A percentile compares a stretch with the other conserved stretches of the same genome.
These are phyloP conservation scores for Aspergillus cavernicola DNA, from an alignment of 495 filamentous ascomycete genomes.

Conservation along the genomic window DNA sequence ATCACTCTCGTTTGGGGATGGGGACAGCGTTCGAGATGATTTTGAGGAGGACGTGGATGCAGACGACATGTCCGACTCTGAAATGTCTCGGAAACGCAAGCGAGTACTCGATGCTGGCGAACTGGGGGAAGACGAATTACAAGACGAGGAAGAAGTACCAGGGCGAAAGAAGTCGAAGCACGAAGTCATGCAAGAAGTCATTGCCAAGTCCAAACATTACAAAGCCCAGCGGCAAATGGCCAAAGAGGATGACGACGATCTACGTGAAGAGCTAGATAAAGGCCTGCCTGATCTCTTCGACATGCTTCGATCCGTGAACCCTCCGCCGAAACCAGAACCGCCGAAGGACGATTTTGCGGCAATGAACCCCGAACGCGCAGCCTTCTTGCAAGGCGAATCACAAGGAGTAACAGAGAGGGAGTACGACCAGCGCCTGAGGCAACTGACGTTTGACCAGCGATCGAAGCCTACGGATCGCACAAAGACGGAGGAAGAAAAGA, in stretches of 20 bases:
- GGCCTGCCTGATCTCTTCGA: constrained; percentile 75
- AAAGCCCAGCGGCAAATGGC: constrained; percentile 88
- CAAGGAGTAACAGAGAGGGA: constrained; percentile 66
- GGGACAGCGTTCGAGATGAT: constrained; percentile 56
- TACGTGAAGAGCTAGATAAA: constrained; percentile 76
- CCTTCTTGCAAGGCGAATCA: constrained; percentile 57
- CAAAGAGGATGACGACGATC: constrained; percentile 91
- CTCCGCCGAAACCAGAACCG: constrained; percentile 38
- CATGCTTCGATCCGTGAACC: constrained; percentile 55
- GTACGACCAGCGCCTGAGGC: constrained; percentile 77
- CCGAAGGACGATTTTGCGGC: constrained; percentile 38
- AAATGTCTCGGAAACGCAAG: constrained; percentile 60
- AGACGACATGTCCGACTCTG: constrained; percentile 62
- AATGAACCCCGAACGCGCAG: constrained; percentile 59
- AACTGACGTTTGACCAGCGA: constrained; percentile 77
- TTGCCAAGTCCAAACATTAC: constrained; percentile 92
- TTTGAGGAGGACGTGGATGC: constrained; percentile 67
- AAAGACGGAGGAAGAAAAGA: constrained; percentile 87
- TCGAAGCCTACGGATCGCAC: constrained; percentile 81
- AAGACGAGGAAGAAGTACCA: constrained; percentile 38
- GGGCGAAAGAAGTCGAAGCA: constrained; percentile 87
- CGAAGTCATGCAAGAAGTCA: constrained; percentile 96
- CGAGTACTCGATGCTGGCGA: constrained; percentile 35
- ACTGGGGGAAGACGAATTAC: constrained; percentile 20
- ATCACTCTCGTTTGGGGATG: constrained; percentile 59